These are phyloP conservation scores for Monoraphidium neglectum DNA, from an alignment of 139 green algal species.

Conservation along the genomic window DNA sequence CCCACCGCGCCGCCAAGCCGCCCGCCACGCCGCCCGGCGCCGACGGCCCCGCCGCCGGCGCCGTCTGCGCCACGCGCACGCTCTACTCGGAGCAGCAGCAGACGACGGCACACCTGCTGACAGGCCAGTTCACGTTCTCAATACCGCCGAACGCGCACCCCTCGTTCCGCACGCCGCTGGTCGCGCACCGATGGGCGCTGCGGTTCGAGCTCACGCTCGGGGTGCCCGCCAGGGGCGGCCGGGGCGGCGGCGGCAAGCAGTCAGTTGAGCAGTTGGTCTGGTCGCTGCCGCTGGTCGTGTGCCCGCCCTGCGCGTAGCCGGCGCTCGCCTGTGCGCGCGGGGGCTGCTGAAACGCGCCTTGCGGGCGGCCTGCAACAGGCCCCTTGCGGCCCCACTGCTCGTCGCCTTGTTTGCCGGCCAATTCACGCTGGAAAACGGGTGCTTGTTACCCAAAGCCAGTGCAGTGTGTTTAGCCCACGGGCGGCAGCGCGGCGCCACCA, in stretches of 20 bases:
- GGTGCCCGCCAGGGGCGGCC: conserved; percentile 25
- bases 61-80: conserved; percentile 45
- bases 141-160: conserved; percentile 66
- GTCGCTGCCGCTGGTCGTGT: conserved; percentile 67
- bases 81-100: conserved; percentile 73
- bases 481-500: too few relatives aligned
- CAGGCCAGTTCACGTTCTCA: conserved; percentile 75
- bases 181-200: conserved; percentile 70
- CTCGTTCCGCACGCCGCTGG: conserved; percentile 76
- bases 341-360: too few relatives aligned
- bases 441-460: too few relatives aligned
- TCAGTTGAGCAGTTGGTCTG: conserved; percentile 68
- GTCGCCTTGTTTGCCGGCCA: too few relatives aligned
- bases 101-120: conserved; percentile 58
- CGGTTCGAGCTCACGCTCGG: conserved; percentile 75
- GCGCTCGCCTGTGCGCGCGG: too few relatives aligned
- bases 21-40: background rate
- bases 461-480: too few relatives aligned
- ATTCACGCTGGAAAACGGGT: too few relatives aligned
- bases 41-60: background rate
- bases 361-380: too few relatives aligned
- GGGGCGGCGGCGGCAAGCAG: conserved; percentile 2
- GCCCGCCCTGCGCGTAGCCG: conserved; percentile 23
- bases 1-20: conserved; percentile 1
- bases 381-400: too few relatives aligned